These are phyloP conservation scores for Nicotiana attenuata DNA, from an alignment of 257 asterid genomes.

Conservation along the genomic window DNA sequence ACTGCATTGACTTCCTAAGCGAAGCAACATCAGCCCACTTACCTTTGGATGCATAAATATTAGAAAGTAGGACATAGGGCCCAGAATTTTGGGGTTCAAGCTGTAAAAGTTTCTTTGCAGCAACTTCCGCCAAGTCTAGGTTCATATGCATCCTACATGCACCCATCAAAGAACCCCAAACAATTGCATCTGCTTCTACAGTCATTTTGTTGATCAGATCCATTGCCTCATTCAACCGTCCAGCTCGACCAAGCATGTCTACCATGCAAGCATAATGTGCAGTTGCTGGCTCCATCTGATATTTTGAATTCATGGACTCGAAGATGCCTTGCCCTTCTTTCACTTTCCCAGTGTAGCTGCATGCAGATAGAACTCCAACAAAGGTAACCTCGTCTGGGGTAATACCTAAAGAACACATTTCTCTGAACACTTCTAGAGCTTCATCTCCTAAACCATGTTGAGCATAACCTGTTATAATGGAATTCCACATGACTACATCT, in stretches of 20 bases:
- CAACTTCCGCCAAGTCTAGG: constrained; percentile 61
- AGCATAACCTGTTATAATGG: constrained; percentile 68
- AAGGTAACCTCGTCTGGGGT: constrained; percentile 47
- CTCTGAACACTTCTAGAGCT: constrained; percentile 43
- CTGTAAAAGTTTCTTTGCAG: constrained; percentile 51
- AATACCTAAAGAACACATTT: constrained; percentile 38
- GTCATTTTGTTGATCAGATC: constrained; percentile 57
- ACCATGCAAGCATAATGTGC: constrained; percentile 77
- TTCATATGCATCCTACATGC: constrained; percentile 64
- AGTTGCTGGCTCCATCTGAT: constrained; percentile 36
- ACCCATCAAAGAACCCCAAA: constrained; percentile 81
- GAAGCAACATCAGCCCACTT: constrained; percentile 59
- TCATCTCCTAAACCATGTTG: constrained; percentile 63
- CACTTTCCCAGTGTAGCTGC: constrained; percentile 72
- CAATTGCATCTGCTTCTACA: constrained; percentile 48
- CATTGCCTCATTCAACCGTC: constrained; percentile 52
- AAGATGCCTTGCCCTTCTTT: constrained; percentile 61
- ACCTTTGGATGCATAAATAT: constrained; percentile 60
- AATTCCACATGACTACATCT: constrained; percentile 74
- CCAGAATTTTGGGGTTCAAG: constrained; percentile 70
- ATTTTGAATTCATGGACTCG: constrained; percentile 49
- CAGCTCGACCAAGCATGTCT: constrained; percentile 78
- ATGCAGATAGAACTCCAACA: constrained; percentile 67
- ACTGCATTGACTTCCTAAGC: constrained; percentile 50
- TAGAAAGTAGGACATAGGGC: constrained; percentile 58